Conservation (phyloP, 2,329 filamentous ascomycete genomes). For the Epichloe amarillans region DNA sequence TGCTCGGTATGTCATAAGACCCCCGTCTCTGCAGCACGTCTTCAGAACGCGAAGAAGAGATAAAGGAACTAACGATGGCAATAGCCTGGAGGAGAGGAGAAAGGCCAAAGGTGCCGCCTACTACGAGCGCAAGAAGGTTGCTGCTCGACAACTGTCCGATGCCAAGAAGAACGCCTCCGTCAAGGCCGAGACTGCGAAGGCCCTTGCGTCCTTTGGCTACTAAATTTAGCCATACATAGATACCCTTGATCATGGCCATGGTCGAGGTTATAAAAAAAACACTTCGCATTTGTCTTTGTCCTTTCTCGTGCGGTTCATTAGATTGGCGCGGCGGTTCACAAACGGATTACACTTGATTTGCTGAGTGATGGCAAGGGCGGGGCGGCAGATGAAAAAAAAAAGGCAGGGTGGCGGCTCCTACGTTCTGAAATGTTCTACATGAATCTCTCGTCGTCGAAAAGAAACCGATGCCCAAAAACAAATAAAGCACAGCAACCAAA, state of each 20-base stretch:
- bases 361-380: conserved; percentile 32
- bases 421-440: conserved; percentile 22
- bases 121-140: conserved; percentile 99
- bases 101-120: conserved; percentile 99
- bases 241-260: conserved; percentile 14
- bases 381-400: conserved; percentile 13
- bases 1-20: conserved; percentile 57
- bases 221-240: conserved; percentile 36
- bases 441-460: conserved; percentile 19
- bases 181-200: conserved; percentile 74
- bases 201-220: conserved; percentile 85
- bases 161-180: conserved; percentile 86
- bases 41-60: neutral
- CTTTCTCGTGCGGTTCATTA: conserved; percentile 39
- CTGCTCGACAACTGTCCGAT: conserved; percentile 77
- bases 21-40: neutral
- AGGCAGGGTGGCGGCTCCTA: conserved; percentile 15
- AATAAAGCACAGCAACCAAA: conserved; percentile 20
- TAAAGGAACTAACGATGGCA: conserved; percentile 12
- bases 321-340: conserved; percentile 40
- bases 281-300: conserved; percentile 26
- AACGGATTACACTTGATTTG: conserved; percentile 36
- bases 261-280: conserved; percentile 14
- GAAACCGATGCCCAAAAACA: conserved; percentile 14
- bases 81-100: conserved; percentile 94